A percentile compares a stretch with the other conserved stretches of the same genome.
Evolutionary conservation across 768 basidiomycete genomes (phyloP).

Genomic region (Suillus variegatus): DNA sequence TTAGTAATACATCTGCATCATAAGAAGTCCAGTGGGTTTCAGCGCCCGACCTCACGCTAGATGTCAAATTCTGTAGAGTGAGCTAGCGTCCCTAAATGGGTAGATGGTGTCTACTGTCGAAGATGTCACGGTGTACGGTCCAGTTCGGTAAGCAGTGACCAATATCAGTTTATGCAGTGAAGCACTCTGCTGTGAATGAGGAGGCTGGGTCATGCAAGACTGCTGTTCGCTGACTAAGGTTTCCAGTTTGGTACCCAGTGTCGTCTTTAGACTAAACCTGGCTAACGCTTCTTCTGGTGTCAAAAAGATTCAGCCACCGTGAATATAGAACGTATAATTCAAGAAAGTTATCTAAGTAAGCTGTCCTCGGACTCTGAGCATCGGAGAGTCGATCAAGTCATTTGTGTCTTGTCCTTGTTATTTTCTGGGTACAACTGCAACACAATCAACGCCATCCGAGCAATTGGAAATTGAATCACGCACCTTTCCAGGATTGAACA

Average conservation of each 20-base stretch:
- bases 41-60: no score
- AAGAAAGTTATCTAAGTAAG: not conserved
- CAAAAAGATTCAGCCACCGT: not conserved
- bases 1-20: no score
- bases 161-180: no score
- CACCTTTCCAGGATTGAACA: conserved; percentile 87
- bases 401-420: not conserved
- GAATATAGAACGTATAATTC: not conserved
- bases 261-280: not conserved
- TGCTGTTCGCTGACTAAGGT: not conserved
- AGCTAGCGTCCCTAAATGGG: no score
- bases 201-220: not conserved
- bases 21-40: no score
- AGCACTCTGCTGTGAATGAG: no score
- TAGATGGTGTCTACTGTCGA: no score
- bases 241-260: not conserved
- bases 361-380: not conserved
- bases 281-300: not conserved
- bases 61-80: no score
- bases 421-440: conserved; percentile 2
- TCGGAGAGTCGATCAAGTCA: not conserved
- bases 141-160: no score
- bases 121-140: no score
- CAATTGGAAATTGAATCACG: not conserved
- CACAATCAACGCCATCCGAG: not conserved